These are phyloP conservation scores for Hortiboletus campestris DNA, from an alignment of 768 basidiomycete genomes.

Conservation along the genomic window DNA sequence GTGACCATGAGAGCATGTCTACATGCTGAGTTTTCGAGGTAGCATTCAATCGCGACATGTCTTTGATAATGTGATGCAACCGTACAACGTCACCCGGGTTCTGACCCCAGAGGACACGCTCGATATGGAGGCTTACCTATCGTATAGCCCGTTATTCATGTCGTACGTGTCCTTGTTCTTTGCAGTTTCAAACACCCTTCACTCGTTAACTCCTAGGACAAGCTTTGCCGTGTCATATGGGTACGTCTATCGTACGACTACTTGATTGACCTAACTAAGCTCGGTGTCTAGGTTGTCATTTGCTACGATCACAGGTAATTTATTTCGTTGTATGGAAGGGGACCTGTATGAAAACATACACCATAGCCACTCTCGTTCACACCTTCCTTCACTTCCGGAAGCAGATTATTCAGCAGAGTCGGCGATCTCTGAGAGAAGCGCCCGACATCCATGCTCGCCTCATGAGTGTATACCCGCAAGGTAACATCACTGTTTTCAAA, in stretches of 20 bases:
- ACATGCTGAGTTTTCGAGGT: neutral
- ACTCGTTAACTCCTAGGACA: slow-evolving; percentile 12
- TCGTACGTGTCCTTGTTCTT: slow-evolving; percentile 32
- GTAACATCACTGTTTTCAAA: slow-evolving; percentile 7
- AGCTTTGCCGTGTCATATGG: slow-evolving; percentile 32
- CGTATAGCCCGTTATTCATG: slow-evolving; percentile 61
- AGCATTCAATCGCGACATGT: slow-evolving; percentile 60
- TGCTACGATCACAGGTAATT: slow-evolving; percentile 68
- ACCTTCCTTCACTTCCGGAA: slow-evolving; percentile 67
- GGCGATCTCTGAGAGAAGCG: slow-evolving; percentile 69
- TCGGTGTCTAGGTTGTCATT: slow-evolving; percentile 73
- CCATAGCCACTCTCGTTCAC: slow-evolving; percentile 29
- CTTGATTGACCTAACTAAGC: slow-evolving; percentile 18
- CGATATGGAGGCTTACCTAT: slow-evolving; percentile 49
- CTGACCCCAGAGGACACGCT: slow-evolving; percentile 52
- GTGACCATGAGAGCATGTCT: neutral
- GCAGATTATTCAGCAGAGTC: slow-evolving; percentile 71
- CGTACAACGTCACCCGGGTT: slow-evolving; percentile 61
- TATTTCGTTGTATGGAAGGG: neutral
- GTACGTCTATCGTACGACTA: slow-evolving; percentile 3
- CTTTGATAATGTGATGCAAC: slow-evolving; percentile 55
- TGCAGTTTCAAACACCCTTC: slow-evolving; percentile 4
- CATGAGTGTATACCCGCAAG: slow-evolving; percentile 67
- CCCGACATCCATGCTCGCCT: slow-evolving; percentile 83
- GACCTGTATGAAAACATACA: neutral